Evolutionary conservation across 352 stramenopile genomes (phyloP).

Genomic region (Pythium pyrilobum): DNA sequence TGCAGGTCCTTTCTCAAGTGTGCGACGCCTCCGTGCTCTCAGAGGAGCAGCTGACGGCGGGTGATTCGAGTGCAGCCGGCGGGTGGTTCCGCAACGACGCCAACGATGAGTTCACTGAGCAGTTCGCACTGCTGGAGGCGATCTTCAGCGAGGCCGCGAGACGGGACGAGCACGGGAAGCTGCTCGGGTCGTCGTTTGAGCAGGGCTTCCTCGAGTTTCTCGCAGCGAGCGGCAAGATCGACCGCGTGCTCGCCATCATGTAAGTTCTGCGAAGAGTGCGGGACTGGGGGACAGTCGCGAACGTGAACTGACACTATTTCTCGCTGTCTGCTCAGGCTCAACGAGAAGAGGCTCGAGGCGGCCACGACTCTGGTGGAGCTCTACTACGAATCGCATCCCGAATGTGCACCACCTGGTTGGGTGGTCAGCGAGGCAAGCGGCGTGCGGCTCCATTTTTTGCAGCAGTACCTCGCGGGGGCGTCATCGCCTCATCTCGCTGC

Average conservation of each 20-base stretch:
- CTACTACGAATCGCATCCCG: constrained; percentile 22
- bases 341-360: constrained; percentile 13
- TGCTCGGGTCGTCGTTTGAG: constrained; percentile 23
- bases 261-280: constrained; percentile 18
- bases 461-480: constrained; percentile 19
- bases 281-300: no score
- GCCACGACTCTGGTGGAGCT: constrained; percentile 22
- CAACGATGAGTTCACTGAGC: constrained; percentile 20
- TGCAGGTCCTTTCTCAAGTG: constrained; percentile 21
- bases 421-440: neutral
- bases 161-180: constrained; percentile 15
- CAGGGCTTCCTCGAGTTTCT: constrained; percentile 25
- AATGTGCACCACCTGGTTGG: constrained; percentile 7
- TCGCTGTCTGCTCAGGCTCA: constrained; percentile 7
- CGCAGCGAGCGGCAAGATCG: constrained; percentile 16
- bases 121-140: constrained; percentile 20
- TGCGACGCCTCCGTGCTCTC: constrained; percentile 17
- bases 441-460: constrained; percentile 10
- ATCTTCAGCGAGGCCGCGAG: constrained; percentile 21
- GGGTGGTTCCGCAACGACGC: neutral
- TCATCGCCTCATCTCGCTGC: constrained; percentile 14
- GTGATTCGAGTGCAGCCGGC: neutral
- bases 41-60: neutral
- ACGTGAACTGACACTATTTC: neutral
- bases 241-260: constrained; percentile 17